Evolutionary conservation across 768 basidiomycete species (phyloP).

Genomic region (Kwoniella mangroviensis): DNA sequence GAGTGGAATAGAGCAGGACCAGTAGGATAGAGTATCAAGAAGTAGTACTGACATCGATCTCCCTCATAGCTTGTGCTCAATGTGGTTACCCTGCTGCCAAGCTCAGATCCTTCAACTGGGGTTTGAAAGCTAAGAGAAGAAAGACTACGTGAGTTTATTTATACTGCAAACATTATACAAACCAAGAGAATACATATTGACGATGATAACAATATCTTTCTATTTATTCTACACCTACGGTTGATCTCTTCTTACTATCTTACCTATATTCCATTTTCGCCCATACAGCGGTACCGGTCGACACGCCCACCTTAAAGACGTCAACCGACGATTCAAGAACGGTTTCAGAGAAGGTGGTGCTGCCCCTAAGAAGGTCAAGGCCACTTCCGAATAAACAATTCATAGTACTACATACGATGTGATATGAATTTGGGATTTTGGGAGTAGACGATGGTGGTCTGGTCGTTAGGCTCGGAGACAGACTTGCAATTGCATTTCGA

Average conservation of each 20-base stretch:
- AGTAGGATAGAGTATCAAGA: no score
- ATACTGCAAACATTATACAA: no score
- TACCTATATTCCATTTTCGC: background rate
- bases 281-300: slow-evolving; percentile 76
- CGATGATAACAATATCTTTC: no score
- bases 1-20: no score
- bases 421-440: slow-evolving; percentile 4
- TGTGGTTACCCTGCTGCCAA: slow-evolving; percentile 97
- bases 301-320: slow-evolving; percentile 90
- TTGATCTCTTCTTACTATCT: background rate
- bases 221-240: background rate
- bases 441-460: no score
- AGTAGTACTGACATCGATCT: background rate
- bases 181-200: no score
- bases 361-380: slow-evolving; percentile 81
- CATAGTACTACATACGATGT: slow-evolving; percentile 5
- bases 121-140: slow-evolving; percentile 98
- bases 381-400: slow-evolving; percentile 54
- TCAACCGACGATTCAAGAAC: slow-evolving; percentile 96
- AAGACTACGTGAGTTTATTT: slow-evolving; percentile 78
- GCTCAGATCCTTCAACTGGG: slow-evolving; percentile 96
- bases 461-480: no score
- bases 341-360: slow-evolving; percentile 94
- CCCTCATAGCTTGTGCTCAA: slow-evolving; percentile 77
- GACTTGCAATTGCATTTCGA: background rate